Conservation (phyloP, 108 stramenopile genomes). For the Nitzschia palea region DNA sequence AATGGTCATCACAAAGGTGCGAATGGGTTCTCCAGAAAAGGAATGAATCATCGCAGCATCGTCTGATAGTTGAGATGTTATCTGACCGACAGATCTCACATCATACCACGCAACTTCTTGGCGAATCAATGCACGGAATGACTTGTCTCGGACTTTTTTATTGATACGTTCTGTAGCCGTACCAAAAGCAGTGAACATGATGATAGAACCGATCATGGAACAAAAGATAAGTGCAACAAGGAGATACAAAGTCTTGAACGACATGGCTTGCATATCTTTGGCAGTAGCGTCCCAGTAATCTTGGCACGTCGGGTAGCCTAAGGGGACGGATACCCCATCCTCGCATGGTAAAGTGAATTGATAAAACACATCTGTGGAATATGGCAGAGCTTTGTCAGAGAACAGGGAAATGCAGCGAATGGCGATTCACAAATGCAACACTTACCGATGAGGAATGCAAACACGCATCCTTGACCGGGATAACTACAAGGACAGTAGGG, state of each 20-base stretch:
- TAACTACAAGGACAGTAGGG: conserved; percentile 5
- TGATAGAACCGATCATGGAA: conserved; percentile 37
- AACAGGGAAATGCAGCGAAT: not conserved
- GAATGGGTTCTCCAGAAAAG: conserved; percentile 63
- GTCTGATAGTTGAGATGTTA: conserved; percentile 62
- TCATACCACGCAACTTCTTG: conserved; percentile 55
- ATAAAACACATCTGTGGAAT: conserved; percentile 7
- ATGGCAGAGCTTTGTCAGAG: not conserved
- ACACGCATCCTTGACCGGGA: conserved; percentile 49
- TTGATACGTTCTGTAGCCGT: conserved; percentile 54
- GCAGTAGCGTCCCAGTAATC: conserved; percentile 28
- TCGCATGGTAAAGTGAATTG: not conserved
- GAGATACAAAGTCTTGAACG: conserved; percentile 21
- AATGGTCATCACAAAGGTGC: conserved; percentile 41
- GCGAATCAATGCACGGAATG: conserved; percentile 41
- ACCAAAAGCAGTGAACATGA: conserved; percentile 50
- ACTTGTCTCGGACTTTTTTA: conserved; percentile 51
- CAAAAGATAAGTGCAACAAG: conserved; percentile 25
- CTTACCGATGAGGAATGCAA: conserved; percentile 46
- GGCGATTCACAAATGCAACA: no score
- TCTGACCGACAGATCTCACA: conserved; percentile 33
- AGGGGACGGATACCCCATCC: not conserved
- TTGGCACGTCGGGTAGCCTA: conserved; percentile 23
- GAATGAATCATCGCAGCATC: conserved; percentile 61
- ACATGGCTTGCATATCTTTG: conserved; percentile 28